Evolutionary conservation across 1,284 basidiomycete species (phyloP).

Genomic region (Trichosporon sp.): DNA sequence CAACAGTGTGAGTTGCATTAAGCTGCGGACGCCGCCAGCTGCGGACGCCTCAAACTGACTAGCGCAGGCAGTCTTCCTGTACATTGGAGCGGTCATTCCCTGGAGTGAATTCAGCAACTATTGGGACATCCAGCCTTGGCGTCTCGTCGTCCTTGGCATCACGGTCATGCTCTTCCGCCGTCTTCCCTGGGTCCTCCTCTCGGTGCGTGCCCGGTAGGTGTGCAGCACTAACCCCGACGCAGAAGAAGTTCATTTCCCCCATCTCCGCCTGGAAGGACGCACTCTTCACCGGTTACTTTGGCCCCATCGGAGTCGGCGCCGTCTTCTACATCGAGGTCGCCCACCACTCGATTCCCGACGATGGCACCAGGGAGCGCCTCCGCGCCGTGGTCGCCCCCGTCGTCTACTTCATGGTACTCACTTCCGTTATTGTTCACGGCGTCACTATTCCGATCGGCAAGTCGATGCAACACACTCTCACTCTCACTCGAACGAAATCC

Average conservation of each 20-base stretch:
- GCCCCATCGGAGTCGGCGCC: conserved; percentile 50
- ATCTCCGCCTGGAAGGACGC: conserved; percentile 42
- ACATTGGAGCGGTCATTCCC: conserved; percentile 88
- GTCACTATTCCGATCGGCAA: conserved; percentile 47
- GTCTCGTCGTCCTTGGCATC: conserved; percentile 73
- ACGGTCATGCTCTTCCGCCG: conserved; percentile 71
- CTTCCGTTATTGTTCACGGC: conserved; percentile 53
- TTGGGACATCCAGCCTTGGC: conserved; percentile 65
- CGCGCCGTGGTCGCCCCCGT: conserved; percentile 51
- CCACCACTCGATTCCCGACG: conserved; percentile 50
- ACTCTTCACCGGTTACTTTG: conserved; percentile 49
- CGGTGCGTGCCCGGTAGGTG: conserved; percentile 47
- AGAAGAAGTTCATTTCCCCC: conserved; percentile 42
- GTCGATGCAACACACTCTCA: conserved; percentile 13
- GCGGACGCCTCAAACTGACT: too few relatives aligned
- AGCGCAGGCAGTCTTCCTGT: conserved; percentile 61
- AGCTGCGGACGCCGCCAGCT: too few relatives aligned
- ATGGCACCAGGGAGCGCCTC: conserved; percentile 45
- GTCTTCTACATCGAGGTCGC: conserved; percentile 55
- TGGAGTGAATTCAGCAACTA: conserved; percentile 52
- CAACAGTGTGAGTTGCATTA: conserved; percentile 46
- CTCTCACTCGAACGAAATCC: conserved; percentile 5
- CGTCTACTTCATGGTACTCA: conserved; percentile 55
- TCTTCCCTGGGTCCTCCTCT: conserved; percentile 68
- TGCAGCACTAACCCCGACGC: background rate